Evolutionary conservation across 2,329 filamentous ascomycete genomes (phyloP), one percentile per base, ranked within the genome.

Genomic region (Hymenoscyphus albidus): DNA sequence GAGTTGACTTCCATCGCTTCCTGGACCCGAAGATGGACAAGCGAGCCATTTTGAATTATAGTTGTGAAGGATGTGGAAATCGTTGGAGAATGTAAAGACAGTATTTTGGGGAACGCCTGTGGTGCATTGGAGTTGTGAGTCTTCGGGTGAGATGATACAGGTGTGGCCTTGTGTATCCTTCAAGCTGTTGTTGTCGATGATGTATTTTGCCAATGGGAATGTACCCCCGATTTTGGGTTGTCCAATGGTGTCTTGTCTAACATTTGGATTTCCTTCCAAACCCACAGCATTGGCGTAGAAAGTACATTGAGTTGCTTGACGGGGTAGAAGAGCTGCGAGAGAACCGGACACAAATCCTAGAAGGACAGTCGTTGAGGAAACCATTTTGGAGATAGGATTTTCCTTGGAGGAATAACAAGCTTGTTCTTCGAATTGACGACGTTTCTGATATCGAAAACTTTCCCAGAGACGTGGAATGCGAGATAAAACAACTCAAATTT

Each of bases 221-320:
- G 40, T 56, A 6, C 70, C 70, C 16, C 68, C 69, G 42, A 74
- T 68, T 58, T 68, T 70, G 51, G 69, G 69, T 64, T 73, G 65
- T 14, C 73, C 73, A 14, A 70, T 68, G 1, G 68, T 66, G 35
- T 68, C 65, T 61, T 72, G 67, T 14, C 64, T 60, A 3, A 73
- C 61, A 0, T 59, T 62, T 31, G 68, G 71, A 12, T 70, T 70
- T 22, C 44, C 44, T 16, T 68, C 59, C n/a, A 61, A 56, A 22
- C 71, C 72, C 9, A 68, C 38, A 1, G 72, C 72, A 10, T 56
- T 63, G 61, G 74, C 65, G 35, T 62, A 64, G 65, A 75, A 74
- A 61, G 65, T 68, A 65, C 73, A 75, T 60, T 66, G 64, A 14
- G 61, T 48, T 2, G 27, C 51, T 60, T 72, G 67, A 39, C 72